Evolutionary conservation across 2,329 filamentous ascomycete genomes (phyloP), one percentile per base, ranked within the genome.

Genomic region (Nannizziopsis barbatae): DNA sequence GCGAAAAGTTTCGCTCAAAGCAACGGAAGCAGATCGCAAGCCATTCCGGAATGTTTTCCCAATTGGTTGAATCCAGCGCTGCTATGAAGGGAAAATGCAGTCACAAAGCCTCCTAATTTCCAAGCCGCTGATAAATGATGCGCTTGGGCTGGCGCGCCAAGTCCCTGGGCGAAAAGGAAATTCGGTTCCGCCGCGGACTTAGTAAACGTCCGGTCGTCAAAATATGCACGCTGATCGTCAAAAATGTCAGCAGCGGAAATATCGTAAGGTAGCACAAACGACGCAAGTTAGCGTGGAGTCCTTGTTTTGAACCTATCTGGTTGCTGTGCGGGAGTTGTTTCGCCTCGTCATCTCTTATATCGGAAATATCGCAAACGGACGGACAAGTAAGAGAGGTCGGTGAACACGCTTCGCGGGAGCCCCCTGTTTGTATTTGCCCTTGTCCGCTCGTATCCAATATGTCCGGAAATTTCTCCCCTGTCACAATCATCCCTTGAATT

Each of bases 221-320:
- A 37, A 33, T 37, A 35, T 22, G 15, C 15, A 12, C 11, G 32
- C 12, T 17, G 42, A 44, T 35, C 30, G 22, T 27, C 7, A 27
- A 27, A 7, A 27, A 27, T 36, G 36, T 44, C 31, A 36, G 31
- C 22, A 35, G 42, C 10, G 37, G 10, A n/a, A 45, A 45, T 45
- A 45, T 37, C 42, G 42, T 17, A 9, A 45, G 32, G 32, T 45
- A 33, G 37, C 32, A 45, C 42, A 20, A 37, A 37, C 42, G 33
- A 30, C 32, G 32, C 11, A 2, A 39, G 36, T 14, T 15, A n/a
- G 9, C 14, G 18, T 36, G 33, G 11, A 36, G 11, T 5, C 31
- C 11, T 36, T 36, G 11, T 12, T 36, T 11, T 12, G 33, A 12
- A 36, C 33, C 33, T 15, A 36, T 36, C 14, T 5, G 33, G 14